Evolutionary conservation across 1,284 basidiomycete genomes (phyloP).

Genomic region (Phenoliferia sp.): DNA sequence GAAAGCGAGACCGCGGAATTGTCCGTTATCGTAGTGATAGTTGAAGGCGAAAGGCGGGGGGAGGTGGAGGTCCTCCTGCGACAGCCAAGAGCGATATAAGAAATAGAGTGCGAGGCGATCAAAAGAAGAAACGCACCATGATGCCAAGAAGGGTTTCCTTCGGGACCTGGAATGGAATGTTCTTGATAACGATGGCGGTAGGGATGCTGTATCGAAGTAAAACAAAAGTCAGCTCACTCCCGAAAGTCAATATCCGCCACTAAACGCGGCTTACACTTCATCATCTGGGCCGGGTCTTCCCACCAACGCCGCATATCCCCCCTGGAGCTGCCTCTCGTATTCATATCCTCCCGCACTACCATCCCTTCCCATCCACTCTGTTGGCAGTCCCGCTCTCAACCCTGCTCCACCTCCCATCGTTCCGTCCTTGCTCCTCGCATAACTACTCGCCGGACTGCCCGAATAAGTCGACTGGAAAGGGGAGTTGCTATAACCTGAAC

Average conservation of each 20-base stretch:
- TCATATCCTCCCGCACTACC: neutral
- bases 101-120: slow-evolving; percentile 5
- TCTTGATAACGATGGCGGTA: slow-evolving; percentile 99
- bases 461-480: too few species aligned
- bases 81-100: neutral
- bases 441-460: neutral
- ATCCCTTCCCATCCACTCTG: slow-evolving; percentile 1
- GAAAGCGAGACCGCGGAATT: slow-evolving; percentile 96
- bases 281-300: slow-evolving; percentile 2
- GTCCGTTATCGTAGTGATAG: slow-evolving; percentile 91
- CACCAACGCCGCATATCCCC: neutral
- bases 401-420: neutral
- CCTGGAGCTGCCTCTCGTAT: neutral
- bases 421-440: neutral
- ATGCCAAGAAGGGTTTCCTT: slow-evolving; percentile 92
- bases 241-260: neutral
- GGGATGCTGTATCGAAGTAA: slow-evolving; percentile 70
- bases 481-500: too few species aligned
- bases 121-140: slow-evolving; percentile 60
- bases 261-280: slow-evolving; percentile 14
- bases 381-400: neutral
- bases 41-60: slow-evolving; percentile 99
- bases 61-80: slow-evolving; percentile 71
- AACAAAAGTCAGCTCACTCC: neutral
- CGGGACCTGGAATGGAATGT: slow-evolving; percentile 98